Conservation (phyloP, 1,284 basidiomycete species). For the Blastosporella zonata region DNA sequence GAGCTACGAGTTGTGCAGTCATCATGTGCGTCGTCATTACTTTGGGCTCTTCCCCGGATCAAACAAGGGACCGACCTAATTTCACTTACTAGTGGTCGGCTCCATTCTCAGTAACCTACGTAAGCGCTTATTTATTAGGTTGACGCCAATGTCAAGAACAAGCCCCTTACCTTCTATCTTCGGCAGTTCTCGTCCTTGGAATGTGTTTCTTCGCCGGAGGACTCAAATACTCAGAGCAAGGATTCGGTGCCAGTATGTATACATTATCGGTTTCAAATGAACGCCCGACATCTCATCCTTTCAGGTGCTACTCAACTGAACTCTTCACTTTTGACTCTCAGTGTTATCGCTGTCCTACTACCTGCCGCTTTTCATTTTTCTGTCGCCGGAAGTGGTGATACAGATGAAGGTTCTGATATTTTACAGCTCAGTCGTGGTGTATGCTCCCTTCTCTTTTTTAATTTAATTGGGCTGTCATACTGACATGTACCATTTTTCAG, state of each 20-base stretch:
- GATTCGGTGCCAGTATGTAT: conserved; percentile 59
- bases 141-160: background rate
- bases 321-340: conserved; percentile 74
- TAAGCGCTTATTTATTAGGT: conserved; percentile 29
- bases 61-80: background rate
- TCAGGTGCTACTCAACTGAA: conserved; percentile 74
- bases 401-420: conserved; percentile 45
- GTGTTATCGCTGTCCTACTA: conserved; percentile 77
- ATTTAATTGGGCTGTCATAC: background rate
- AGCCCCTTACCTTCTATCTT: conserved; percentile 16
- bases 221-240: conserved; percentile 66
- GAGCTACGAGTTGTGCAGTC: conserved; percentile 82
- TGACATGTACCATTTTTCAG: conserved; percentile 30
- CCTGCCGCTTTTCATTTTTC: conserved; percentile 66
- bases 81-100: conserved; percentile 56
- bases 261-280: background rate
- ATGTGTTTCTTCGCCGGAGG: conserved; percentile 80
- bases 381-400: conserved; percentile 22
- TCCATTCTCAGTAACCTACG: conserved; percentile 80
- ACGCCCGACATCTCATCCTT: background rate
- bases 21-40: conserved; percentile 52
- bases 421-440: conserved; percentile 79
- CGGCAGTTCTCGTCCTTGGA: conserved; percentile 73
- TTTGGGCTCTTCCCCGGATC: conserved; percentile 1
- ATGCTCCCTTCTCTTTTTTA: conserved; percentile 24